Base-by-base conservation (phyloP, 192 early-diverging fungal species). In the Coemansia sp. region DNA sequence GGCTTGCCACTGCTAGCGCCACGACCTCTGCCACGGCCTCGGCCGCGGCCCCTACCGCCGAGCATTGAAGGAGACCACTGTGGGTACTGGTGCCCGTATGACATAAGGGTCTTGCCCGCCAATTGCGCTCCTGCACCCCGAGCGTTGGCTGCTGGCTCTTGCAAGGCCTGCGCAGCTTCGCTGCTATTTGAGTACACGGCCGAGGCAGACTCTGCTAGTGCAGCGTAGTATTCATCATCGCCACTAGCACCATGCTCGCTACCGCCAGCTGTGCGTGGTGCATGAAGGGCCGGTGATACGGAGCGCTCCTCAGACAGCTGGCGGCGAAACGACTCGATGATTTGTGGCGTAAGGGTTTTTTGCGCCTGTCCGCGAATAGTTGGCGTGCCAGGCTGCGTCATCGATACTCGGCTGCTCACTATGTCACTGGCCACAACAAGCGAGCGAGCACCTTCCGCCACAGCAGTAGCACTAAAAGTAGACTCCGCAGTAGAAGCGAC, bases 271-370 rank as follows among this genome's bases (percentile, higher is more conserved):
- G 34, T 26, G 11, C n/a, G 61, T 41, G 38, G 10, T 32, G 27
- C 17, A n/a, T 19, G 21, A 52, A 37, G 10, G 19, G 34, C 39
- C n/a, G 65, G 60, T 6, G 61, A 33, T 12, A 14, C 32, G 14
- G 36, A 48, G 3, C 48, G 29, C 32, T 68, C 66, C 0, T 67
- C 68, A 4, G 70, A 66, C 0, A 41, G 43, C 41, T 68, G 76
- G 14, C 54, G 58, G 21, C 70, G 63, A 35, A 80, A 70, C 5
- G 37, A 67, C 12, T 67, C 76, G 10, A 80, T 29, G 8, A 80
- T 80, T 38, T 80, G 76, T 38, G 76, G 76, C 2, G 76, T 80
- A 27, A 73, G 70, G 2, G 63, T 70, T 37, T 80, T 80, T 43
- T 73, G 76, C 39, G 70, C 62, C 42, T 64, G 59, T 14, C 67